Base-by-base conservation (phyloP, 768 basidiomycete genomes). In the Omphalotus guepiniiformis region DNA sequence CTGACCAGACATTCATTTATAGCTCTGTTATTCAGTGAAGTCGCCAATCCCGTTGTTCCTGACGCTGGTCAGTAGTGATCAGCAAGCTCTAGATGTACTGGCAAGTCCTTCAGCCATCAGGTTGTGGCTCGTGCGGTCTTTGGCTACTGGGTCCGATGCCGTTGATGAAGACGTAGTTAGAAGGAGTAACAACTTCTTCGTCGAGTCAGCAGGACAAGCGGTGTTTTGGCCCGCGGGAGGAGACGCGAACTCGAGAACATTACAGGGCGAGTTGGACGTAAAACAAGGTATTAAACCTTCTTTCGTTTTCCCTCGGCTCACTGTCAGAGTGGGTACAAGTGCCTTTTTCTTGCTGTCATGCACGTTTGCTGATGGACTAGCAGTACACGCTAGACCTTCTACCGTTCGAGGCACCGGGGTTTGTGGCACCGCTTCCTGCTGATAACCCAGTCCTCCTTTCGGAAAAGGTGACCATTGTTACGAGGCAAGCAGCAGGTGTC, bases 221-320 rank as follows among this genome's bases (percentile, higher is more conserved):
- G 69, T 69, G 28, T 78, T 80, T 58, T 83, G 79, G 80, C 63
- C 66, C 2, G 61, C 66, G 5, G 56, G 56, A 7, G 68, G 68
- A 25, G 62, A 65, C 18, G 58, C 58, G 13, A 54, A 58, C 5
- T 64, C 56, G 41, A 67, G 74, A 21, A 54, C 61, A 32, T 58
- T 81, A 12, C 66, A 69, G 42, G 80, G 82, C 6, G 79, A 82
- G 58, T 45, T 83, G 22, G 68, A 74, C 15, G 63, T 80, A n/a
- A 64, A 67, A 45, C 72, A 61, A 52, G 57, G 54, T 13, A 43
- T 74, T 41, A 80, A 74, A 53, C 75, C 61, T 15, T 68, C 63
- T 16, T 70, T 74, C 47, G 35, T 64, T 25, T 74, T 75, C 51
- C 72, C 70, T 19, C 36, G 46, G 21, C 29, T 47, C 16, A 9